phyloP scores from a whole-genome alignment of 2,329 filamentous ascomycete genomes.

The Coleophoma cylindrospora region DNA sequence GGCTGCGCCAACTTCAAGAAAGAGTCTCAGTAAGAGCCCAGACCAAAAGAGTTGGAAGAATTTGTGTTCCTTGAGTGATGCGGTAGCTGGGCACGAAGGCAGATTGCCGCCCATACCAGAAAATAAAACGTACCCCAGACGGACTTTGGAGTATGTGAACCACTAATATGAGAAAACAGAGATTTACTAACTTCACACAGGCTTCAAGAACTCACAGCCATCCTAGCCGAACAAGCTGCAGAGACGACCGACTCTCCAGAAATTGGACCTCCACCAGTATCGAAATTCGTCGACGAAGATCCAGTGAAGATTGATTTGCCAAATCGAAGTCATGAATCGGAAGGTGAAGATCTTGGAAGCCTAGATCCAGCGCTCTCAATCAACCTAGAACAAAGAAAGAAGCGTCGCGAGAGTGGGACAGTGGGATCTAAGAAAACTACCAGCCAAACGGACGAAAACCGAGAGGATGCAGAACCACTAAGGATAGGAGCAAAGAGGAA shows the following conservation, averaged over 20 bases:
- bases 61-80: slow-evolving; percentile 29
- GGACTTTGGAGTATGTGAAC: slow-evolving; percentile 59
- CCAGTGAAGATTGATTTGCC: slow-evolving; percentile 49
- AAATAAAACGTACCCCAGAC: slow-evolving; percentile 61
- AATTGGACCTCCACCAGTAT: slow-evolving; percentile 58
- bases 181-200: slow-evolving; percentile 28
- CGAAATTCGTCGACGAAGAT: slow-evolving; percentile 52
- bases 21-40: slow-evolving; percentile 38
- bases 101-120: slow-evolving; percentile 65
- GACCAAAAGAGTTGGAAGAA: slow-evolving; percentile 50
- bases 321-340: slow-evolving; percentile 9
- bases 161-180: neutral
- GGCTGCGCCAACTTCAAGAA: slow-evolving; percentile 23
- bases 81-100: slow-evolving; percentile 22
- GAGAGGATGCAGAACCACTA: slow-evolving; percentile 19
- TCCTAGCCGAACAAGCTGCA: slow-evolving; percentile 13
- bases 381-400: slow-evolving; percentile 28
- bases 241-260: slow-evolving; percentile 59
- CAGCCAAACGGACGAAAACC: slow-evolving; percentile 6
- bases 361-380: slow-evolving; percentile 21
- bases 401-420: slow-evolving; percentile 23
- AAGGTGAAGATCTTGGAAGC: slow-evolving; percentile 11
- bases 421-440: slow-evolving; percentile 10
- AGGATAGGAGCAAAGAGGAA: slow-evolving; percentile 56
- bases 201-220: slow-evolving; percentile 21